Base-by-base conservation (phyloP, 192 early-diverging fungal genomes). In the Podila clonocystis region DNA sequence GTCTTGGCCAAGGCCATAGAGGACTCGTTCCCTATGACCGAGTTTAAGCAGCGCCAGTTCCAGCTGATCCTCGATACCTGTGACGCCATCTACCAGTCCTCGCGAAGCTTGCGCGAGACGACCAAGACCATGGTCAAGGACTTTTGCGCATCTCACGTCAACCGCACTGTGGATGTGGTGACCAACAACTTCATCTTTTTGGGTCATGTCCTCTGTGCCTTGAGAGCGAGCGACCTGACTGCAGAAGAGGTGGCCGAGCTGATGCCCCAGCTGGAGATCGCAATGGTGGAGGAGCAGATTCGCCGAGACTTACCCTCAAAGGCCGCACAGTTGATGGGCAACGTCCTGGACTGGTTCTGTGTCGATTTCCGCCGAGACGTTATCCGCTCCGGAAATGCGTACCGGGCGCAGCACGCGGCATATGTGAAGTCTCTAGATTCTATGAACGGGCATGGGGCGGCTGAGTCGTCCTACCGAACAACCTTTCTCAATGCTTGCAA, bases 1-100 rank as follows among this genome's bases (percentile, higher is more conserved):
- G 70, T 85, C 15, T 64, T 85, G 33, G 65, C 58, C 13, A 82
- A 69, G 62, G 75, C 84, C 12, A 67, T 85, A 17, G 65, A 68
- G 26, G 67, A 70, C 6, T 70, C 84, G 1, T 62, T 70, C 63
- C 70, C 70, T 17, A 80, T 73, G 77, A 75, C 79, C 2, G 80
- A 85, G 20, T 83, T 83, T 58, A 72, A 59, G 22, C 72, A 75
- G 64, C 57, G 62, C n/a, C 84, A 85, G 60, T 67, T 82, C 50
- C 58, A 68, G 36, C 64, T 82, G 45, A 80, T 85, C 33, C 71
- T 85, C 15, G 72, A 83, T 34, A 83, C 82, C n/a, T 85, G 84
- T 48, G 84, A 85, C 65, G 75, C 75, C 20, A 85, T 85, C 58
- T 85, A 85, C 66, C 50, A 38, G 34, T 55, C 65, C 49, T 78